A percentile compares a stretch with the other conserved stretches of the same genome.
Evolutionary conservation across 345 rosid species (phyloP).

Genomic region (Citrus reticulata): DNA sequence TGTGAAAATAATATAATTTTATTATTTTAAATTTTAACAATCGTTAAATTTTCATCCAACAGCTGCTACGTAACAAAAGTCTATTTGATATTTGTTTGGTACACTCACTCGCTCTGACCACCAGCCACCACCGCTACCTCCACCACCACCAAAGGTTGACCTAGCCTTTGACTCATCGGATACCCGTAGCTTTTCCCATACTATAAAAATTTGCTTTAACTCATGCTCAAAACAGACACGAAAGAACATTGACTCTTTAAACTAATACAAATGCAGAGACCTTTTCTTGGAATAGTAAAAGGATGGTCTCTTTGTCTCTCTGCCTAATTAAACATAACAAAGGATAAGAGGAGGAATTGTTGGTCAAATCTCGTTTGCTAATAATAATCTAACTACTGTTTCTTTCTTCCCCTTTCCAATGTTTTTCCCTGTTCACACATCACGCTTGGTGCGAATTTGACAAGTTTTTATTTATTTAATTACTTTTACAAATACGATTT

Average conservation of each 20-base stretch:
- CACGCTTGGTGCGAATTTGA: slow-evolving; percentile 12
- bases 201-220: background rate
- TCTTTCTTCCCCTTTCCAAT: background rate
- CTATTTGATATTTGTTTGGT: too few relatives aligned
- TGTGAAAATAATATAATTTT: too few relatives aligned
- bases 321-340: background rate
- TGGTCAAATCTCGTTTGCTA: slow-evolving; percentile 42
- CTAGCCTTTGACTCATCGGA: slow-evolving; percentile 26
- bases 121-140: background rate
- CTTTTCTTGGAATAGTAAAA: slow-evolving; percentile 39
- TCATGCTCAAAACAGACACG: slow-evolving; percentile 12
- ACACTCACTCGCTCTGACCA: too few relatives aligned
- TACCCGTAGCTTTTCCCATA: slow-evolving; percentile 15
- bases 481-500: too few relatives aligned
- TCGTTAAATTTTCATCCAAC: accelerated
- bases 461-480: too few relatives aligned
- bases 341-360: background rate
- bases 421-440: slow-evolving; percentile 18
- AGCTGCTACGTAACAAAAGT: accelerated
- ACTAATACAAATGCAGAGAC: background rate
- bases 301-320: slow-evolving; percentile 49
- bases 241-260: slow-evolving; percentile 12
- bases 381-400: background rate
- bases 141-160: background rate
- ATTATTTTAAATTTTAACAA: too few relatives aligned